Evolutionary conservation across 148 eudicot genomes (phyloP).

Genomic region (Chenopodium berlandieri): DNA sequence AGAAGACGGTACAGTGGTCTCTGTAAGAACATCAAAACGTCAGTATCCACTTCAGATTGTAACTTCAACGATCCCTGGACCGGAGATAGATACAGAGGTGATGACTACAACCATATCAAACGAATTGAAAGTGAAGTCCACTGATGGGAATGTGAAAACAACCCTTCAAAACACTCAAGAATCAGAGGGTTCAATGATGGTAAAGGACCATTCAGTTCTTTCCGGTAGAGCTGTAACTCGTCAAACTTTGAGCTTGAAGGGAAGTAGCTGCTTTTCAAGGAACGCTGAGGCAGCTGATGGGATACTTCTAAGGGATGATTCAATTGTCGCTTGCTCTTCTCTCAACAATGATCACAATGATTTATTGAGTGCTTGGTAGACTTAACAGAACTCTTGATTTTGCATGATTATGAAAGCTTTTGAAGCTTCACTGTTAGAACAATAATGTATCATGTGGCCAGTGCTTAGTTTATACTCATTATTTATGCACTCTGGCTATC

Average conservation of each 20-base stretch:
- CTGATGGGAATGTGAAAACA: conserved; percentile 25
- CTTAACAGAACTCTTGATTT: background rate
- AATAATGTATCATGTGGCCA: background rate
- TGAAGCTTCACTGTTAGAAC: background rate
- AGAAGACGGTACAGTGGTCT: conserved; percentile 30
- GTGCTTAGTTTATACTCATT: background rate
- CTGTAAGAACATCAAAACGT: conserved; percentile 26
- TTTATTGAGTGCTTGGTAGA: background rate
- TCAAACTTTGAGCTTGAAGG: conserved; percentile 40
- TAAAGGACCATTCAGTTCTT: conserved; percentile 57
- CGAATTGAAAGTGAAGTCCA: conserved; percentile 37
- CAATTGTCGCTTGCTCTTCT: conserved; percentile 23
- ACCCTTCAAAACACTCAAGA: conserved; percentile 44
- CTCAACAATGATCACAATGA: conserved; percentile 1
- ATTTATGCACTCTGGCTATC: background rate
- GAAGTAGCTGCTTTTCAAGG: conserved; percentile 50
- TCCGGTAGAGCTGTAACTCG: conserved; percentile 55
- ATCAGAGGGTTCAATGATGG: conserved; percentile 62
- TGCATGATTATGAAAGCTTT: background rate
- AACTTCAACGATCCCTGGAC: conserved; percentile 38
- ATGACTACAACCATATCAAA: conserved; percentile 55
- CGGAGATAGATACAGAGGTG: conserved; percentile 32
- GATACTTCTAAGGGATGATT: conserved; percentile 31
- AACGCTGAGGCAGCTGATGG: conserved; percentile 47
- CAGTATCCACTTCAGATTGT: conserved; percentile 48